Base-by-base conservation (phyloP, 2,329 filamentous ascomycete species). In the Dryadomyces quercus-mongolicae region DNA sequence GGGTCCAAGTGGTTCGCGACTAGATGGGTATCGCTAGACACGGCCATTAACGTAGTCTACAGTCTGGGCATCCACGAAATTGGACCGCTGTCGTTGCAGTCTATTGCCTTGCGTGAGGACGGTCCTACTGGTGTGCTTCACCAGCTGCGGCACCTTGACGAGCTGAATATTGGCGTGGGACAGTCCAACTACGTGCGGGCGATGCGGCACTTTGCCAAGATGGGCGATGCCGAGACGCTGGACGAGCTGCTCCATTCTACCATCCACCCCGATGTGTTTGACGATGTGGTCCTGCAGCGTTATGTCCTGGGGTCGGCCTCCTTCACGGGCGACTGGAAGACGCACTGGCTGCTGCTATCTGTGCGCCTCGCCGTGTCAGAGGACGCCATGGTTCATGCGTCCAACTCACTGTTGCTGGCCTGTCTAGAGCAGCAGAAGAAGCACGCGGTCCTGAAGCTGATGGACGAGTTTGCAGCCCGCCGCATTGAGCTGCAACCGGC, bases 1-100 rank as follows among this genome's bases (percentile, higher is more conserved):
- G 85, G 86, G 18, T 86, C 90, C n/a, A 80, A 84, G 58, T 82
- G 89, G 71, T 91, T 95, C 65, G 90, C 90, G 10, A 84, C 75
- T 55, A 71, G 70, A 18, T 86, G 87, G 66, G 76, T 93, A 21
- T 80, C 84, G 1, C 72, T 90, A 10, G 82, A 91, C 54, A 78
- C 85, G 59, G 81, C 88, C 25, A 80, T 94, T 54, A 78, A 78
- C 38, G 76, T 86, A 7, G 71, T 93, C 18, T 74, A 78, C 54
- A 80, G 86, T 61, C 78, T 95, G 52, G 86, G 86, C 2, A 72
- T 94, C 5, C 74, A 80, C 49, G 71, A 74, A 40, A 84, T 95
- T 58, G 90, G 90, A 0, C 85, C 89, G 0, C 70, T 85, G 18
- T 86, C 88, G 4, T 66, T 95, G 20, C 85, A 90, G 59, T 84